Evolutionary conservation across 805 yeast genomes (phyloP).

Genomic region (Spathaspora arborariae): DNA sequence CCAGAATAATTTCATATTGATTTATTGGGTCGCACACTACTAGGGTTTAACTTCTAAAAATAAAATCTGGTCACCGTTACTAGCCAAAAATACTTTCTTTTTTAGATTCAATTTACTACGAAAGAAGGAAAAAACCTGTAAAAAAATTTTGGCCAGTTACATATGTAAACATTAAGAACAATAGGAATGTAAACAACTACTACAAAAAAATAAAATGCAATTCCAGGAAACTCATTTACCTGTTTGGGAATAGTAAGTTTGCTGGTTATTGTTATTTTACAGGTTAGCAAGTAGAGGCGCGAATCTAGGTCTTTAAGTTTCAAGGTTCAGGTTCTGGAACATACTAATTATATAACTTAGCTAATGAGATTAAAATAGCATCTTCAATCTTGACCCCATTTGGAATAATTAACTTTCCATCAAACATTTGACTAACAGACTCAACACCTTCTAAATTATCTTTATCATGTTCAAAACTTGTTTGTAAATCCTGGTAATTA

Average conservation of each 20-base stretch:
- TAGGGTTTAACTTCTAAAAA: not conserved
- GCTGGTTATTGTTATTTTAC: not conserved
- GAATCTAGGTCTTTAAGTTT: too few species aligned
- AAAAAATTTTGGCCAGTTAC: not conserved
- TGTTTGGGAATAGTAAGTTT: not conserved
- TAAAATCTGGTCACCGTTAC: not conserved
- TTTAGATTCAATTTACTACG: not conserved
- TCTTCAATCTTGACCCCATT: constrained; percentile 65
- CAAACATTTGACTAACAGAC: constrained; percentile 63
- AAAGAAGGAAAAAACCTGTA: not conserved
- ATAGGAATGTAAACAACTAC: not conserved
- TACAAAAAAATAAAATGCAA: not conserved
- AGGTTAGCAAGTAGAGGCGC: too few species aligned
- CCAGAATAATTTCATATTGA: not conserved
- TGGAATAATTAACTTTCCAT: constrained; percentile 54
- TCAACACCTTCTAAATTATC: constrained; percentile 50
- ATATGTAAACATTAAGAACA: not conserved
- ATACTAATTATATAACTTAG: constrained; percentile 19
- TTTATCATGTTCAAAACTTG: constrained; percentile 50
- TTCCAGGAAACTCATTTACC: not conserved
- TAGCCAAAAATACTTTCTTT: too few species aligned
- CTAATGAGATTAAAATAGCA: constrained; percentile 56
- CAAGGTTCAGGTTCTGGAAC: not conserved
- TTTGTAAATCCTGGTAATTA: constrained; percentile 53
- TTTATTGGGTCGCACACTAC: constrained; percentile 2